Evolutionary conservation across 2,329 filamentous ascomycete genomes (phyloP), one percentile per base, ranked within the genome.

Genomic region (Neofusicoccum sp.): DNA sequence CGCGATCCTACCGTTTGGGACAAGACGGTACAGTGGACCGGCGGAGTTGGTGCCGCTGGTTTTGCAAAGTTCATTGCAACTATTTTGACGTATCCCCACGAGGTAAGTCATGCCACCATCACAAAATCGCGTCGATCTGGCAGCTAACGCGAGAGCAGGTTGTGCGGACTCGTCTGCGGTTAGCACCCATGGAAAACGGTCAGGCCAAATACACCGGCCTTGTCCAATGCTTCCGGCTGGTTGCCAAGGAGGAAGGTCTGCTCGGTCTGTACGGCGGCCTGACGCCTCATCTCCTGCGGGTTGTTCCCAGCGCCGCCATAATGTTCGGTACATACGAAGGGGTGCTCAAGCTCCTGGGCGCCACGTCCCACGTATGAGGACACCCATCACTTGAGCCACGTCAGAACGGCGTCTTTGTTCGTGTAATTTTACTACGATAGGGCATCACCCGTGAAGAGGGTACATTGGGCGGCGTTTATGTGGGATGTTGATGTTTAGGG

Each of bases 221-320:
- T 29, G 79, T 91, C 6, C 93, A 96, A 75, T 97, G 93, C 80
- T 96, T 97, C 82, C 87, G 87, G 74, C 84, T 92, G 16, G 89
- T 97, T 48, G 94, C 88, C 85, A 90, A 89, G 71, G 92, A 97
- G 72, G 94, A 97, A 76, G 92, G 93, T 52, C 83, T 97, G 77
- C 86, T 88, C 50, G 91, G 89, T 36, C 81, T 98, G 66, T 98
- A 97, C 73, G 93, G 94, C 62, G 93, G 93, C 16, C 82, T 98
- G 71, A 96, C 93, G 12, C 93, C 94, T 50, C 94, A 98, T 74
- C 86, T 98, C 71, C 86, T 97, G 77, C 85, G 93, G 66, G 93
- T 93, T 6, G 93, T 97, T 5, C 94, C 94, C 1, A 95, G 91
- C 69, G 93, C 94, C 6, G 93, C 91, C 68, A 96, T 98, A 76